Evolutionary conservation across 2,329 filamentous ascomycete genomes (phyloP), one percentile per base, ranked within the genome.

Genomic region (Paramyrothecium sp.): DNA sequence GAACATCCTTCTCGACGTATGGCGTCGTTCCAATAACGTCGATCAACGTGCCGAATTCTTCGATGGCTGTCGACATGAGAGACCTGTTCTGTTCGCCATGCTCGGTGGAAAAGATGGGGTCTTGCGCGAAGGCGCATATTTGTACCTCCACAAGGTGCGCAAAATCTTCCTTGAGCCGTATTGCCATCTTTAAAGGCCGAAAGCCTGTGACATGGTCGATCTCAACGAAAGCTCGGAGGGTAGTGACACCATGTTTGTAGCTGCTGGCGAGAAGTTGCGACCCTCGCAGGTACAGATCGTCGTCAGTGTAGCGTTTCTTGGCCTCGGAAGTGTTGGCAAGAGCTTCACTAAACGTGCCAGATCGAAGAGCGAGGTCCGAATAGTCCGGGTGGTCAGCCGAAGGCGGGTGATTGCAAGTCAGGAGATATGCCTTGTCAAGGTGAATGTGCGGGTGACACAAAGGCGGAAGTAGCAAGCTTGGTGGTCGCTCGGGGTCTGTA

Each of bases 381-480:
- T 51, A 51, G 23, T 51, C 49, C 11, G 49, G 49, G n/a, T 51
- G 49, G 17, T n/a, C 30, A 22, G 49, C 12, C n/a, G 49, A 30
- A 20, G 21, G 26, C 10, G 22, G 23, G 13, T 33, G 49, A 33
- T 51, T 51, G 49, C 49, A 51, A 4, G 49, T 51, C 13, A 51
- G 17, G 13, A 51, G 49, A 51, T 51, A 51, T 26, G 49, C 49
- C 19, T 51, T 51, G 22, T 51, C 49, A 20, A 51, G 49, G 23
- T 51, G 49, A 7, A 51, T 51, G 19, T 51, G 49, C 22, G 49
- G 22, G n/a, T 51, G 49, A n/a, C 49, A 51, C 7, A 51, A 20
- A 5, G 49, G 23, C n/a, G 49, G 49, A 30, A 51, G 26, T n/a
- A 51, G 17, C 13, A 51, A 20, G 19, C 49, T 51, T 19, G 49